These are phyloP conservation scores for Hirschioporus abietinus DNA, from an alignment of 768 basidiomycete genomes.

Conservation along the genomic window DNA sequence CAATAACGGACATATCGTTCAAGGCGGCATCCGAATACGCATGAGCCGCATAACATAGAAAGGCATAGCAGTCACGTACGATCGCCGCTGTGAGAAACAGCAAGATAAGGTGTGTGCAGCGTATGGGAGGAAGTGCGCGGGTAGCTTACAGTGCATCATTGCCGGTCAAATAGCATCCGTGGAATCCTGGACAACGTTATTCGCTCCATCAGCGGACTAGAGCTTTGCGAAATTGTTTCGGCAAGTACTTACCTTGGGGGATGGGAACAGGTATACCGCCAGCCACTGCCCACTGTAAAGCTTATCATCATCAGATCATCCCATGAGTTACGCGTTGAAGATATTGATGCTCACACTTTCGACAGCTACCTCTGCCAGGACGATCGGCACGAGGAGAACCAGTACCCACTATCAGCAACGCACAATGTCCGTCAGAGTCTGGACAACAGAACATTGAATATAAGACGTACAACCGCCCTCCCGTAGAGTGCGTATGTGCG, in stretches of 20 bases:
- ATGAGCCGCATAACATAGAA: background rate
- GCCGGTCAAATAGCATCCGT: background rate
- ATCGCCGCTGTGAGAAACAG: background rate
- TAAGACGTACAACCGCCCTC: background rate
- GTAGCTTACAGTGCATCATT: background rate
- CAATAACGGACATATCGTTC: background rate
- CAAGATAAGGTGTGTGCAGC: background rate
- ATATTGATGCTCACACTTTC: background rate
- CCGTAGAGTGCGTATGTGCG: background rate
- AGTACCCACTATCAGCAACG: background rate
- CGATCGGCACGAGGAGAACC: background rate
- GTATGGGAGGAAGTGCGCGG: background rate
- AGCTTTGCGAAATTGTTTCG: background rate
- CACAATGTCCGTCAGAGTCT: background rate
- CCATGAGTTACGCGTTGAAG: background rate
- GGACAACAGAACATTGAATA: background rate
- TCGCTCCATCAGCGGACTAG: background rate
- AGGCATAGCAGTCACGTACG: background rate
- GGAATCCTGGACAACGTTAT: background rate
- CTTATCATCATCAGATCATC: background rate
- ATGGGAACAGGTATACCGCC: background rate
- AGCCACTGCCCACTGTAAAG: constrained; percentile 1
- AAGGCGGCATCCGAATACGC: background rate
- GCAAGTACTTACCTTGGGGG: background rate
- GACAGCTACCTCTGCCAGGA: background rate